phyloP scores from a whole-genome alignment of 2,329 filamentous ascomycete species.

The Trichoderma gracile region DNA sequence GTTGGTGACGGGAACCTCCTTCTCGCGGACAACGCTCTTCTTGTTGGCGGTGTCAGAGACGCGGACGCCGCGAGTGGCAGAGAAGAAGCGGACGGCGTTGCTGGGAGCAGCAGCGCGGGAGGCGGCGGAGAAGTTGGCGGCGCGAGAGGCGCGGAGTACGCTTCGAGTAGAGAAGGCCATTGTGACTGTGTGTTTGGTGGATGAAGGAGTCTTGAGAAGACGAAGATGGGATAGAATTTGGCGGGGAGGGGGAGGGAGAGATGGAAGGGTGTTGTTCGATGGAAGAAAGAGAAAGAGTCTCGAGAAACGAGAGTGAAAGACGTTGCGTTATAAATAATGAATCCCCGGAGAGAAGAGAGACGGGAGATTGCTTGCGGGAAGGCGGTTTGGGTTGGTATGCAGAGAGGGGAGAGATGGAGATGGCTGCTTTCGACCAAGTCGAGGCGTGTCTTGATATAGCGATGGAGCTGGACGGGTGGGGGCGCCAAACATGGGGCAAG shows the following conservation, averaged over 20 bases:
- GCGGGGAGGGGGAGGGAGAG: neutral
- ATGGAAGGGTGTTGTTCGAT: conserved; percentile 1
- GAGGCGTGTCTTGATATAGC: conserved; percentile 27
- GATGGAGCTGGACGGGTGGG: conserved; percentile 23
- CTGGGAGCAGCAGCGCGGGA: conserved; percentile 33
- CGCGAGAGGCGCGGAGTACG: conserved; percentile 39
- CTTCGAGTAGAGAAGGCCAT: conserved; percentile 43
- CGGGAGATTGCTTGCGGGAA: conserved; percentile 21
- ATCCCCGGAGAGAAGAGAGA: conserved; percentile 7
- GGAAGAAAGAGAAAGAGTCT: neutral
- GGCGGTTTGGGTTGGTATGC: conserved; percentile 21
- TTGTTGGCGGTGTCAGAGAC: conserved; percentile 47
- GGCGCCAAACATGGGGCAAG: conserved; percentile 15
- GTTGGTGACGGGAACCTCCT: conserved; percentile 58
- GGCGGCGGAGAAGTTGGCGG: conserved; percentile 36
- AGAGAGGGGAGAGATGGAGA: conserved; percentile 13
- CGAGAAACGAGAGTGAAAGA: conserved; percentile 7
- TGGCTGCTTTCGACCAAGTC: conserved; percentile 22
- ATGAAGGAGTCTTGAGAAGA: no score
- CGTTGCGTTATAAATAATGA: conserved; percentile 4
- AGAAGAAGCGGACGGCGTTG: conserved; percentile 38
- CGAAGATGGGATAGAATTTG: neutral
- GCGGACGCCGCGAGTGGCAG: conserved; percentile 35
- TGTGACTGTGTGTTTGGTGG: conserved; percentile 29
- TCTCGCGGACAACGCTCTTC: conserved; percentile 57